A percentile compares a stretch with the other conserved stretches of the same genome.
phyloP scores from a whole-genome alignment of 2,329 filamentous ascomycete genomes.

The Dothistroma pini region DNA sequence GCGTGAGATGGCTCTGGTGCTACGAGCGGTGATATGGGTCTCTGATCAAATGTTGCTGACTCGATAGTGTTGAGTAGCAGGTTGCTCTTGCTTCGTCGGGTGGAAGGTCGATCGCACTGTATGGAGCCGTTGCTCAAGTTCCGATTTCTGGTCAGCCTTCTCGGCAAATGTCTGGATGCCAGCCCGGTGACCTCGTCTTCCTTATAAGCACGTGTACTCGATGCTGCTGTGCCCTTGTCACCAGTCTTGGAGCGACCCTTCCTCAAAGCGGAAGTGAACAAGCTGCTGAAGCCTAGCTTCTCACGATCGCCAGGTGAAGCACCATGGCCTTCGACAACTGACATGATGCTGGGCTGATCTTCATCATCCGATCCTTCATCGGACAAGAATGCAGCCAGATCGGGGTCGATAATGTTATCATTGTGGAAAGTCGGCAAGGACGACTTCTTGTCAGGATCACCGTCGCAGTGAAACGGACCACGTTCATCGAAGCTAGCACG shows the following conservation, averaged over 20 bases:
- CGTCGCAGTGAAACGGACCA: conserved; percentile 80
- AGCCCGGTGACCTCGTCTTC: conserved; percentile 65
- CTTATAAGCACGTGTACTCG: conserved; percentile 61
- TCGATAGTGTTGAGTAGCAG: conserved; percentile 47
- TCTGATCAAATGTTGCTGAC: conserved; percentile 12
- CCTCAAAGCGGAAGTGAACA: conserved; percentile 64
- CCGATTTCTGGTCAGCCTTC: conserved; percentile 63
- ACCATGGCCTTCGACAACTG: conserved; percentile 55
- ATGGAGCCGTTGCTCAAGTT: conserved; percentile 83
- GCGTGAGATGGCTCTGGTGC: conserved; percentile 21
- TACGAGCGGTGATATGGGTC: conserved; percentile 17
- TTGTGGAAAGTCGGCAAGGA: conserved; percentile 90
- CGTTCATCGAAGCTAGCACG: conserved; percentile 71
- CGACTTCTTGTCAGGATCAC: conserved; percentile 62
- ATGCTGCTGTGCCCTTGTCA: conserved; percentile 70
- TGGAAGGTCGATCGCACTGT: conserved; percentile 66
- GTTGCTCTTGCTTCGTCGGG: conserved; percentile 58
- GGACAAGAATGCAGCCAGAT: conserved; percentile 91
- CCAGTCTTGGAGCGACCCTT: conserved; percentile 68
- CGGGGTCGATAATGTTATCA: conserved; percentile 97
- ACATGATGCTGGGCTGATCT: conserved; percentile 82
- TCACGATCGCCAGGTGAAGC: conserved; percentile 63
- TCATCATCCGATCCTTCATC: conserved; percentile 85
- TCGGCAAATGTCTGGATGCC: conserved; percentile 56
- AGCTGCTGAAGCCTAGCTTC: conserved; percentile 66